phyloP scores from a whole-genome alignment of 805 yeast species.

The Saccharomycopsis sp. region DNA sequence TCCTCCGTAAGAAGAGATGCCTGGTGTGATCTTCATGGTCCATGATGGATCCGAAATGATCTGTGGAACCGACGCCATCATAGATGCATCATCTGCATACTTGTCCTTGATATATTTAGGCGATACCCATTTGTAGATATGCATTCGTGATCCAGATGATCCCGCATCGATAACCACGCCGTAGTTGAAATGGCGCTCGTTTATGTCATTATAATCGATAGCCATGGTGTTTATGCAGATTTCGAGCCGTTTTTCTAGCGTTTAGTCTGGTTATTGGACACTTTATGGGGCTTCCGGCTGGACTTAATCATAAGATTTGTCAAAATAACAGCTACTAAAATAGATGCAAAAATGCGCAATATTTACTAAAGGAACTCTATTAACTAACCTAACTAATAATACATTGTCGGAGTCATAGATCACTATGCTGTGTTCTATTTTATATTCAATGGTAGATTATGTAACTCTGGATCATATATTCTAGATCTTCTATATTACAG shows the following conservation, averaged over 20 bases:
- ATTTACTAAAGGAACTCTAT: no score
- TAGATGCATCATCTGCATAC: conserved; percentile 25
- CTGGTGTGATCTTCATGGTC: conserved; percentile 73
- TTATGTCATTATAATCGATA: neutral
- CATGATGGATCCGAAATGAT: conserved; percentile 59
- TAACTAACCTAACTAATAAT: no score
- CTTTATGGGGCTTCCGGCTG: no score
- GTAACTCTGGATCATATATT: no score
- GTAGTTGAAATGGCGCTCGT: conserved; percentile 33
- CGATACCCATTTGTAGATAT: conserved; percentile 75
- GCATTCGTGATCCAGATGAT: conserved; percentile 87
- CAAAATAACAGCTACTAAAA: neutral
- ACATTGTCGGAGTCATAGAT: no score
- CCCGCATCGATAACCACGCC: conserved; percentile 95
- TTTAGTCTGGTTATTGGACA: no score
- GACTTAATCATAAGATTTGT: no score
- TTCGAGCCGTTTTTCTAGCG: no score
- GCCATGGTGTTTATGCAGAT: neutral
- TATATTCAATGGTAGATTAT: no score
- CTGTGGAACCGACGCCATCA: conserved; percentile 57
- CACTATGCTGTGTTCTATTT: no score
- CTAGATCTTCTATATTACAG: no score
- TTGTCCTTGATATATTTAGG: conserved; percentile 31
- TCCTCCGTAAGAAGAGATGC: conserved; percentile 62
- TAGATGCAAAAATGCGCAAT: neutral